These are phyloP conservation scores for Coccomyxa sp. DNA, from an alignment of 139 green algal species.

Conservation along the genomic window DNA sequence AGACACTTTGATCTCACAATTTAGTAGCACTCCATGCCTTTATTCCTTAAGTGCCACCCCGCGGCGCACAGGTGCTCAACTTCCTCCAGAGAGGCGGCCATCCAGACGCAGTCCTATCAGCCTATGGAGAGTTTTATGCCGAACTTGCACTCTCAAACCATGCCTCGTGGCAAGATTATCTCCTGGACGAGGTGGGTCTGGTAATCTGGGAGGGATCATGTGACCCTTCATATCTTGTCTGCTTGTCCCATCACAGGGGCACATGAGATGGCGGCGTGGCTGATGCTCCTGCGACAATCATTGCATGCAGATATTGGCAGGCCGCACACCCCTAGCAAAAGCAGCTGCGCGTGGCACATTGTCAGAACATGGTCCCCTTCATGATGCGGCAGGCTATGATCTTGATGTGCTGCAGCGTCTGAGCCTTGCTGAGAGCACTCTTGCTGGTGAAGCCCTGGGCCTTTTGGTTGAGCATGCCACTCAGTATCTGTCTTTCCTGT, in stretches of 20 bases:
- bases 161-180: neutral
- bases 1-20: no score
- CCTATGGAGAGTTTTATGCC: neutral
- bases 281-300: neutral
- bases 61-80: neutral
- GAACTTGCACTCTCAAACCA: neutral
- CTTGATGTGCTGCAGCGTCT: neutral
- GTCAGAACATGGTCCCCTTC: neutral
- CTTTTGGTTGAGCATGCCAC: neutral
- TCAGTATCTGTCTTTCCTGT: neutral
- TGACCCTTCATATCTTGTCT: neutral
- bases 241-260: neutral
- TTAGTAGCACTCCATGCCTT: no score
- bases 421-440: neutral
- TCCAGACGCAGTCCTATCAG: neutral
- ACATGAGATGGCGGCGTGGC: neutral
- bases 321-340: neutral
- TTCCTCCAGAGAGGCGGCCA: neutral
- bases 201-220: neutral
- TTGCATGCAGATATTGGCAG: neutral
- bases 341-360: neutral
- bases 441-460: neutral
- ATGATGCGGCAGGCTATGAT: neutral
- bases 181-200: neutral
- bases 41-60: no score